A percentile compares a stretch with the other conserved stretches of the same genome.
These are phyloP conservation scores for Sporobolomyces roseus DNA, from an alignment of 768 basidiomycete species.

Conservation along the genomic window DNA sequence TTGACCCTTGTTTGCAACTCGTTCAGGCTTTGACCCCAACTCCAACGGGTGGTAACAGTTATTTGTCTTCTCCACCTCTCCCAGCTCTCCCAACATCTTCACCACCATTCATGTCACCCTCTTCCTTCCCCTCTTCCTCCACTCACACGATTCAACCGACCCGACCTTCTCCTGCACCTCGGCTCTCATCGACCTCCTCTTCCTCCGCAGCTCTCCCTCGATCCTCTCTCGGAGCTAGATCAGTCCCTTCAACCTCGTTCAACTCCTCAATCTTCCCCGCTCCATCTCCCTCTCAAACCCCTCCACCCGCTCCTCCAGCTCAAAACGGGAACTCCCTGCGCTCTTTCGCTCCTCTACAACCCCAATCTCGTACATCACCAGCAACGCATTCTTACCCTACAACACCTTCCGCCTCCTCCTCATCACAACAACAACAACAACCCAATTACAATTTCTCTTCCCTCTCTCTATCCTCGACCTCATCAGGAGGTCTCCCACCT, in stretches of 20 bases:
- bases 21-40: conserved; percentile 23
- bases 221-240: conserved; percentile 29
- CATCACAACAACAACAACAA: too few relatives aligned
- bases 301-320: neutral
- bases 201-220: neutral
- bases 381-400: neutral
- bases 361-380: conserved; percentile 11
- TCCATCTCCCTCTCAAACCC: neutral
- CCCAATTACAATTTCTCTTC: conserved; percentile 31
- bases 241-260: conserved; percentile 8
- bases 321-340: conserved; percentile 9
- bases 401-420: neutral
- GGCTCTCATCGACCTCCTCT: conserved; percentile 1
- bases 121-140: neutral
- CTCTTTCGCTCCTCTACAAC: conserved; percentile 34
- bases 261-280: conserved; percentile 12
- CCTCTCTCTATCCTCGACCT: conserved; percentile 28
- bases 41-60: conserved; percentile 6
- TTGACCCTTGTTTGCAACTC: neutral
- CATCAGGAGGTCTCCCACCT: conserved; percentile 14
- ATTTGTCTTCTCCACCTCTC: conserved; percentile 7
- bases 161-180: neutral
- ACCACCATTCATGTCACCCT: conserved; percentile 6
- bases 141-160: neutral
- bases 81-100: conserved; percentile 12